Evolutionary conservation across 2,329 filamentous ascomycete species (phyloP).

Genomic region (Curvularia sp.): DNA sequence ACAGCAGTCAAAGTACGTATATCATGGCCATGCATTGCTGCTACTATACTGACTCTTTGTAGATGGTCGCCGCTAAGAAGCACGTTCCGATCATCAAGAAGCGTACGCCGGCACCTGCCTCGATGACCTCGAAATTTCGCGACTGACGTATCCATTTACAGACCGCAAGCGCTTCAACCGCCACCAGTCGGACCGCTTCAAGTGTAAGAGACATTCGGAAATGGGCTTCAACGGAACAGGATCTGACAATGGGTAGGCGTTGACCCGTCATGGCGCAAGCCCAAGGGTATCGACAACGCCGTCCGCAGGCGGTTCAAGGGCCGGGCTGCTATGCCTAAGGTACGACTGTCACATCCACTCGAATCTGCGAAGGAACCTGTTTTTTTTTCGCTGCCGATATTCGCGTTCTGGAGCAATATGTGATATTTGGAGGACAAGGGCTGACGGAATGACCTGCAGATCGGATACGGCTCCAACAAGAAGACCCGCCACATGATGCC

Average conservation of each 20-base stretch:
- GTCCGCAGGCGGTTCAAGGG: constrained; percentile 98
- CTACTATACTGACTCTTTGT: constrained; percentile 32
- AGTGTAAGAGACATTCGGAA: constrained; percentile 60
- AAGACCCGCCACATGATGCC: constrained; percentile 99
- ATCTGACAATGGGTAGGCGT: constrained; percentile 59
- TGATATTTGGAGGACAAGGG: constrained; percentile 20
- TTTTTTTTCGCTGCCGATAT: constrained; percentile 1
- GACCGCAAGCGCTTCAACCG: constrained; percentile 94
- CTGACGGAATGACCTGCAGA: constrained; percentile 65
- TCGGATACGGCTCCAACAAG: constrained; percentile 99
- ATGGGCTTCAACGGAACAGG: constrained; percentile 16
- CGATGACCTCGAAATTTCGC: constrained; percentile 35
- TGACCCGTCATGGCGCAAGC: constrained; percentile 93
- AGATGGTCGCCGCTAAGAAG: constrained; percentile 99
- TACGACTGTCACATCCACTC: constrained; percentile 60
- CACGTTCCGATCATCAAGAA: constrained; percentile 99
- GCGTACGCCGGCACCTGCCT: constrained; percentile 72
- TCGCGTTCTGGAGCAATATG: background rate
- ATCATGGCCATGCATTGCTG: constrained; percentile 7
- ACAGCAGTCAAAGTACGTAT: constrained; percentile 51
- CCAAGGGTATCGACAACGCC: constrained; percentile 99
- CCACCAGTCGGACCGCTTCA: constrained; percentile 98
- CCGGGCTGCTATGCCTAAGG: constrained; percentile 95
- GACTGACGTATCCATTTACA: constrained; percentile 56
- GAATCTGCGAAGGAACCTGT: background rate